Percentiles rank a stretch among this genome's conserved stretches.
These are phyloP conservation scores for Furcasterigmium sp. DNA, from an alignment of 2,329 filamentous ascomycete species.

Conservation along the genomic window DNA sequence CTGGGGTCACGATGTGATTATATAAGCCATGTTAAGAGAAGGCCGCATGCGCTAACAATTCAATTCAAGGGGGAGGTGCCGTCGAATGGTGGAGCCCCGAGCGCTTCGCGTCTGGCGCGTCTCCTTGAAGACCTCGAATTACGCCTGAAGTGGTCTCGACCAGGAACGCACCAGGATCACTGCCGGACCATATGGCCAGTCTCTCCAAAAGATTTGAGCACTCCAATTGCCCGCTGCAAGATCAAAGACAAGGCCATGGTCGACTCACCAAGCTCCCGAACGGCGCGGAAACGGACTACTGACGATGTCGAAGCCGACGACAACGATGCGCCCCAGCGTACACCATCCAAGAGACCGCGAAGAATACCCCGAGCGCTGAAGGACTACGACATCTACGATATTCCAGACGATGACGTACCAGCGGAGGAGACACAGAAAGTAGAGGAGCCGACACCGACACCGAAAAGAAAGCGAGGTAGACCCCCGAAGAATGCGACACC, in stretches of 20 bases:
- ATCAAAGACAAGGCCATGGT: not conserved
- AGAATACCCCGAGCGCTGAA: constrained; percentile 1
- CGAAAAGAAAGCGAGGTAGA: constrained; percentile 27
- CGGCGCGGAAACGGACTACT: constrained; percentile 13
- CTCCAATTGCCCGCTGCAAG: constrained; percentile 2
- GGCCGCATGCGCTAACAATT: no score
- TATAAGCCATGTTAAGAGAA: no score
- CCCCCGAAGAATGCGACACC: constrained; percentile 21
- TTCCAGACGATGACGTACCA: constrained; percentile 7
- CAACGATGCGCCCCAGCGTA: constrained; percentile 16
- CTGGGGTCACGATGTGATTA: no score
- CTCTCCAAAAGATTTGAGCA: no score
- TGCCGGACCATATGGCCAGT: no score
- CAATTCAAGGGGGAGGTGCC: no score
- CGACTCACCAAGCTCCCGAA: constrained; percentile 3
- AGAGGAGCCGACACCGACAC: constrained; percentile 21
- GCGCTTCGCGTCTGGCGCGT: not conserved
- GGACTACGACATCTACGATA: constrained; percentile 15
- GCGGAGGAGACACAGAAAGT: constrained; percentile 4
- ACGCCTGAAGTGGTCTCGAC: not conserved
- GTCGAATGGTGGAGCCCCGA: no score
- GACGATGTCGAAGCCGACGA: constrained; percentile 20
- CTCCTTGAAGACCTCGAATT: not conserved
- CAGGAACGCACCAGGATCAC: no score
- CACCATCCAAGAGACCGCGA: constrained; percentile 26